Percentiles rank a stretch among this genome's conserved stretches.
phyloP scores from a whole-genome alignment of 2,329 filamentous ascomycete species.

The Esteya vermicola region DNA sequence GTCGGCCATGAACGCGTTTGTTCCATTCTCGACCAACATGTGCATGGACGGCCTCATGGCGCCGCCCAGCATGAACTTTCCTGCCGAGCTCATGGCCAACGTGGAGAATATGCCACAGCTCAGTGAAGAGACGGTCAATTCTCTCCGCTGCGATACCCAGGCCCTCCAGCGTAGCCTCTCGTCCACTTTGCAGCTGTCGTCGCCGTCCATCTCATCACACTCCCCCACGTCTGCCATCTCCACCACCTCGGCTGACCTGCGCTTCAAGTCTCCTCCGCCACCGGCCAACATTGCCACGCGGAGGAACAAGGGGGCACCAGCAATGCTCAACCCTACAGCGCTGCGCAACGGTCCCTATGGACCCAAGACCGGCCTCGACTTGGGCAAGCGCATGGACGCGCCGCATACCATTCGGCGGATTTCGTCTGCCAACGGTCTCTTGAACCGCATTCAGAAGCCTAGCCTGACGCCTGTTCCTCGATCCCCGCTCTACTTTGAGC shows the following conservation, averaged over 20 bases:
- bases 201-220: constrained; percentile 18
- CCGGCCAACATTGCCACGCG: constrained; percentile 39
- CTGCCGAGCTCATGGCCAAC: constrained; percentile 7
- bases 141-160: constrained; percentile 4
- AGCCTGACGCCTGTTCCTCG: constrained; percentile 19
- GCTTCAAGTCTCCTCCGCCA: constrained; percentile 33
- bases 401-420: constrained; percentile 38
- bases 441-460: constrained; percentile 28
- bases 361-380: constrained; percentile 34
- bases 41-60: constrained; percentile 7
- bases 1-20: constrained; percentile 2
- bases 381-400: constrained; percentile 27
- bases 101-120: constrained; percentile 3
- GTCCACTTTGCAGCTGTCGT: constrained; percentile 9
- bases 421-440: constrained; percentile 31
- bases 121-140: constrained; percentile 2
- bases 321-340: constrained; percentile 31
- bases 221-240: constrained; percentile 15
- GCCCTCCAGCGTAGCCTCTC: constrained; percentile 1
- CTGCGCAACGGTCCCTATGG: constrained; percentile 28
- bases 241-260: no score
- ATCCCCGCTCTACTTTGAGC: constrained; percentile 29
- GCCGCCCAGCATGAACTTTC: constrained; percentile 6
- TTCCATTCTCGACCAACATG: constrained; percentile 6
- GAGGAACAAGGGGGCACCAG: constrained; percentile 33